Base-by-base conservation (phyloP, 1,284 basidiomycete species). In the Lignosus rhinocerotis region DNA sequence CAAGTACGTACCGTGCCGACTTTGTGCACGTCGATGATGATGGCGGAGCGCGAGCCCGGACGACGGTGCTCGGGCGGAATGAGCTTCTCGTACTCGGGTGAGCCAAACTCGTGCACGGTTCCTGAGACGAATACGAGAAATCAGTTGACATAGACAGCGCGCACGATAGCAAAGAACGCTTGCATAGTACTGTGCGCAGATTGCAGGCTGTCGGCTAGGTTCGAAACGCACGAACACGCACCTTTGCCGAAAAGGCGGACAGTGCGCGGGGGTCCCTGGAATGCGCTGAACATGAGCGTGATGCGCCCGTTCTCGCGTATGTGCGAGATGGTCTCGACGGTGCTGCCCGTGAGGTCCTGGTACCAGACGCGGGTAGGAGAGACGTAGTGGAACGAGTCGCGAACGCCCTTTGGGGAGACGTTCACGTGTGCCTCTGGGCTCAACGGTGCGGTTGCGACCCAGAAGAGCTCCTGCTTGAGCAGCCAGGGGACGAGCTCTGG, bases 381-480 rank as follows among this genome's bases (percentile, higher is more conserved):
- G 25, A 80, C 69, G 30, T 85, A 66, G 51, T 81, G 77, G 63
- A 86, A 83, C n/a, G 77, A 80, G 30, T 79, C 78, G 16, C 74
- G 71, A 8, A 76, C 73, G 3, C 82, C 81, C 65, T 86, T 86
- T 2, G 83, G 82, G 1, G 82, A 84, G 16, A 86, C 62, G 57
- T 85, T 86, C 62, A 86, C 72, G 55, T 85, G 84, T 2, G 81
- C 84, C 5, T 74, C 72, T 6, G 64, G 66, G 21, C 68, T 72
- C 5, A 85, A 73, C 21, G 85, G 84, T 5, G 84, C 82, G 0
- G 82, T 79, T 0, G 83, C 83, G 14, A 86, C 84, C 73, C 78
- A 86, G 70, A 85, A 86, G 58, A 83, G 66, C 33, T 80, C 70
- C 67, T 86, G 84, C 61, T 77, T 71, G 56, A 73, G 65, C 53